Evolutionary conservation across 768 basidiomycete genomes (phyloP).

Genomic region (Imleria badia): DNA sequence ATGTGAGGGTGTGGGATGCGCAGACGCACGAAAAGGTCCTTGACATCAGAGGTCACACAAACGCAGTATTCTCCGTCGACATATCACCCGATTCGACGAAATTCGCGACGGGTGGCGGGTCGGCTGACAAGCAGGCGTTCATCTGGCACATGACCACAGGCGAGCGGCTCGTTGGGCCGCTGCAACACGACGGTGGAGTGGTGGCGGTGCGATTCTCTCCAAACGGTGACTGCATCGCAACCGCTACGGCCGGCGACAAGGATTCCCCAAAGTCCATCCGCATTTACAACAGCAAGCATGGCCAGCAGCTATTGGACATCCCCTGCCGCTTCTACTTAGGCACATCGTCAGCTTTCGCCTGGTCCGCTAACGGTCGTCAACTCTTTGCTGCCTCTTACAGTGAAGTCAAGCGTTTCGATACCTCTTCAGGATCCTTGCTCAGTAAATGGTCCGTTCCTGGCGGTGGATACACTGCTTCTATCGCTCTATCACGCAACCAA

Average conservation of each 20-base stretch:
- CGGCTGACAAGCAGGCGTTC: neutral
- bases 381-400: neutral
- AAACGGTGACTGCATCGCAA: neutral
- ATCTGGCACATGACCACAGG: neutral
- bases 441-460: neutral
- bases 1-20: neutral
- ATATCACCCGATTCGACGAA: neutral
- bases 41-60: neutral
- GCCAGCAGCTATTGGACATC: neutral
- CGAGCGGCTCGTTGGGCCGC: neutral
- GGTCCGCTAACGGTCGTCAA: slow-evolving; percentile 3
- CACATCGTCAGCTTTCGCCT: neutral
- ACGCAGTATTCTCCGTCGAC: neutral
- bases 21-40: neutral
- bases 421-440: neutral
- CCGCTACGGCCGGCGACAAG: neutral
- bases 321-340: too few relatives aligned
- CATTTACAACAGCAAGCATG: neutral
- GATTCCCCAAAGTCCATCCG: neutral
- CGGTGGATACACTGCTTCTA: neutral
- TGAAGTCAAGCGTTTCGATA: slow-evolving; percentile 1
- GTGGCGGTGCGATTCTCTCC: neutral
- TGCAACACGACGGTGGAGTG: neutral
- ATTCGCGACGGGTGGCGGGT: neutral
- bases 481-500: neutral